Percentiles rank a stretch among this genome's conserved stretches.
Evolutionary conservation across 495 filamentous ascomycete species (phyloP).

Genomic region (Daldinia loculata): DNA sequence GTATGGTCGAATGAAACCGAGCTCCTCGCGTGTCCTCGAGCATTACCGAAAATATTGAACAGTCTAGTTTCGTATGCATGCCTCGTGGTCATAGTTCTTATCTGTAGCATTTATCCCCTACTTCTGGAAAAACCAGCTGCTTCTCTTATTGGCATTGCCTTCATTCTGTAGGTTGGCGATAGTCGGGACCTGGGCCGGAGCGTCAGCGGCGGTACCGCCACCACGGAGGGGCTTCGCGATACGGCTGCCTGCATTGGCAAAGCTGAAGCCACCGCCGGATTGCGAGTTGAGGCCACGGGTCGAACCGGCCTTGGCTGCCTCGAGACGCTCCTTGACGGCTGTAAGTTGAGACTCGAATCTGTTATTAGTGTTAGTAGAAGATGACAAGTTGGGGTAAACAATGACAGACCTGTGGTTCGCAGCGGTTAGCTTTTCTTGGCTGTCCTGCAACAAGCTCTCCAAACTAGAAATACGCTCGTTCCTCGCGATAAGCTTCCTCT

Average conservation of each 20-base stretch:
- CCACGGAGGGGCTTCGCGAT: slow-evolving; percentile 98
- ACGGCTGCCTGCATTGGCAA: slow-evolving; percentile 75
- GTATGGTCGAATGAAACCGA: slow-evolving; percentile 30
- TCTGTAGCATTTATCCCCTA: slow-evolving; percentile 31
- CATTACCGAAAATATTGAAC: slow-evolving; percentile 24
- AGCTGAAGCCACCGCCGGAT: slow-evolving; percentile 75
- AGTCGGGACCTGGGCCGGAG: slow-evolving; percentile 57
- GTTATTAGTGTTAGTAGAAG: slow-evolving; percentile 30
- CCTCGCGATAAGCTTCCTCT: slow-evolving; percentile 92
- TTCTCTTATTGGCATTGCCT: slow-evolving; percentile 60
- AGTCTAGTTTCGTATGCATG: slow-evolving; percentile 29
- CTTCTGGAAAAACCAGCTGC: slow-evolving; percentile 67
- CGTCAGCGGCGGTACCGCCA: slow-evolving; percentile 67
- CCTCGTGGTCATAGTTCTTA: slow-evolving; percentile 6
- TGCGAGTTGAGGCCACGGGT: slow-evolving; percentile 78
- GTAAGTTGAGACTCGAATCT: slow-evolving; percentile 98
- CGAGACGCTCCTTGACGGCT: slow-evolving; percentile 95
- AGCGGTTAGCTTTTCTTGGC: slow-evolving; percentile 94
- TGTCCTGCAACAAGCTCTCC: slow-evolving; percentile 91
- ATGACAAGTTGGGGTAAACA: slow-evolving; percentile 3
- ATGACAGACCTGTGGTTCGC: slow-evolving; percentile 89
- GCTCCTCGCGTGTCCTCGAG: slow-evolving; percentile 30
- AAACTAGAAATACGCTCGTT: slow-evolving; percentile 96
- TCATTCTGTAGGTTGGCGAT: slow-evolving; percentile 63
- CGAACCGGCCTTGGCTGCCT: slow-evolving; percentile 90